phyloP scores from a whole-genome alignment of 179 eudicot genomes.

The Monotropa hypopitys region DNA sequence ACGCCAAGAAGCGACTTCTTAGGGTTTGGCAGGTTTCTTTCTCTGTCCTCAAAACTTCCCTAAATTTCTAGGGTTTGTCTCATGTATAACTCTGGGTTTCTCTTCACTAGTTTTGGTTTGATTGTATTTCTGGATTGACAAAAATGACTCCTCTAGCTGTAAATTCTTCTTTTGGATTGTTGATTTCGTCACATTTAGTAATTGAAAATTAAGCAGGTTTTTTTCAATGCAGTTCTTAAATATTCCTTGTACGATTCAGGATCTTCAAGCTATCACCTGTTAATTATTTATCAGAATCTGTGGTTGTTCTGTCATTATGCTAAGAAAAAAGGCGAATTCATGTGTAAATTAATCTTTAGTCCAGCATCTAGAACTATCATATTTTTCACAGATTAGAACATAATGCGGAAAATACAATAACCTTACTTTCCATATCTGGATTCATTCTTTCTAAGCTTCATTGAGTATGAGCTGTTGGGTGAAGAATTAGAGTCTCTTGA shows the following conservation, averaged over 20 bases:
- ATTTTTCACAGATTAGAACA: no score
- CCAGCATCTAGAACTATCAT: no score
- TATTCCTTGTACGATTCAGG: neutral
- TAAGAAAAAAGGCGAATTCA: neutral
- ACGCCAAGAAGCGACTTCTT: slow-evolving; percentile 85
- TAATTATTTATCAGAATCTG: neutral
- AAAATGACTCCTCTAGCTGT: neutral
- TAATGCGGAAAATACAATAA: no score
- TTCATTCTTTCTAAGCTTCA: no score
- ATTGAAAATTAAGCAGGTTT: neutral
- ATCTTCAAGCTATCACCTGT: neutral
- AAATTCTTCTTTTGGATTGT: neutral
- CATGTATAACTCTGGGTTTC: neutral
- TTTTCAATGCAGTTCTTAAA: neutral
- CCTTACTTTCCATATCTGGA: no score
- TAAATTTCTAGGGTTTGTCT: neutral
- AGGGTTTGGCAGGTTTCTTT: slow-evolving; percentile 83
- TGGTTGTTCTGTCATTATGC: neutral
- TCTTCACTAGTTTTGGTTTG: neutral
- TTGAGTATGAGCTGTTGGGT: no score
- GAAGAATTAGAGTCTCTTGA: no score
- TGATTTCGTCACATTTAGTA: neutral
- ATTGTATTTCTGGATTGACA: neutral
- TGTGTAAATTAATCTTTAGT: no score
- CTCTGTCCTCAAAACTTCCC: neutral